phyloP scores from a whole-genome alignment of 371 early-diverging fungal genomes.

The Blakeslea trispora region DNA sequence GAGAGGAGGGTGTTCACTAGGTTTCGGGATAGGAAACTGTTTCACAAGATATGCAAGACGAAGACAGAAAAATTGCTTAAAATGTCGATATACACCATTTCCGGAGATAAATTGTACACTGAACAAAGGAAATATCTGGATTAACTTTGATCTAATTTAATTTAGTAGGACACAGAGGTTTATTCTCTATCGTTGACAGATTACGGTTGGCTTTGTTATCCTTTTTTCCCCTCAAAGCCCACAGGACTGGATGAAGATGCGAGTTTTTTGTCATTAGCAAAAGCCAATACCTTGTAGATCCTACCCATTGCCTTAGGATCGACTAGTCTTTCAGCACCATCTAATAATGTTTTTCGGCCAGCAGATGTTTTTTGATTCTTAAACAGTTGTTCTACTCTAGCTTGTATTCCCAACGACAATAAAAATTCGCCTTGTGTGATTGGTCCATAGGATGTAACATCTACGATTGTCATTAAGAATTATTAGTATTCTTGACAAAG shows the following conservation, averaged over 20 bases:
- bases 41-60: too few species aligned
- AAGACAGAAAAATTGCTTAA: too few species aligned
- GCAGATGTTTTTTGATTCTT: conserved; percentile 52
- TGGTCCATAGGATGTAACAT: conserved; percentile 65
- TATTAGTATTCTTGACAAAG: too few species aligned
- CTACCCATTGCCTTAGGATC: conserved; percentile 78
- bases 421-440: conserved; percentile 84
- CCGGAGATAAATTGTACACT: too few species aligned
- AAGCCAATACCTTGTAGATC: conserved; percentile 77
- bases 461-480: too few species aligned
- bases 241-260: conserved; percentile 8
- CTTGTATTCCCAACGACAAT: conserved; percentile 82
- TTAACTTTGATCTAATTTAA: not conserved
- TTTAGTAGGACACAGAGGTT: not conserved
- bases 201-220: not conserved
- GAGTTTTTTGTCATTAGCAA: conserved; percentile 43
- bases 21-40: too few species aligned
- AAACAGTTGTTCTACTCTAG: conserved; percentile 74
- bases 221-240: conserved; percentile 17
- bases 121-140: too few species aligned
- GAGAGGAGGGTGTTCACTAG: too few species aligned
- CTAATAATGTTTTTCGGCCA: conserved; percentile 62
- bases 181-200: not conserved
- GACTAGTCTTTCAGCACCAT: conserved; percentile 74
- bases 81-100: too few species aligned